Percentiles rank a stretch among this genome's conserved stretches.
These are phyloP conservation scores for Stipa capillata DNA, from an alignment of 176 grass and related monocot genomes.

Conservation along the genomic window DNA sequence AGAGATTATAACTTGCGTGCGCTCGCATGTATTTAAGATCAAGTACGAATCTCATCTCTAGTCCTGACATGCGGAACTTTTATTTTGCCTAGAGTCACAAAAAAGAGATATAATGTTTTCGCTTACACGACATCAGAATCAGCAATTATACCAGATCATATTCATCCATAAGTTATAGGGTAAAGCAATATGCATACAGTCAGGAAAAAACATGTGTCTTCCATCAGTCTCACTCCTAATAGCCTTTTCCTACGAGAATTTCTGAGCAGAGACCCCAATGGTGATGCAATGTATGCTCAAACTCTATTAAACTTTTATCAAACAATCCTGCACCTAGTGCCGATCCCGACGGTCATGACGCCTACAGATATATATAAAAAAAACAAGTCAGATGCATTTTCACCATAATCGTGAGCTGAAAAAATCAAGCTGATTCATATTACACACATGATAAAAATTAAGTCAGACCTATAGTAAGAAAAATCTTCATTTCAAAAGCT, in stretches of 20 bases:
- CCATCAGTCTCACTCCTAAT: not conserved
- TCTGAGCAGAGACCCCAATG: not conserved
- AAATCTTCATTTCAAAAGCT: not conserved
- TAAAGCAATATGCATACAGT: not conserved
- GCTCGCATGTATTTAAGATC: not conserved
- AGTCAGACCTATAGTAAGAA: not conserved
- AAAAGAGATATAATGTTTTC: not conserved
- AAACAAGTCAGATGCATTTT: not conserved
- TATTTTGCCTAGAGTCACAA: not conserved
- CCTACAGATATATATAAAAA: conserved; percentile 25
- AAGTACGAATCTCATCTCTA: no score
- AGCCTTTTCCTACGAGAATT: not conserved
- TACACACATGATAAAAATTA: no score
- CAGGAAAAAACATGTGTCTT: not conserved
- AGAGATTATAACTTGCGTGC: no score
- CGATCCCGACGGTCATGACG: conserved; percentile 12
- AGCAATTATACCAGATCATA: not conserved
- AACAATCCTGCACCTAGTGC: conserved; percentile 4
- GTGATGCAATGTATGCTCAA: not conserved
- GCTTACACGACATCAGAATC: not conserved
- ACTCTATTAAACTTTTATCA: not conserved
- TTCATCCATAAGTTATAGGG: not conserved
- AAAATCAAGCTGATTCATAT: no score
- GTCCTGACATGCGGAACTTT: not conserved
- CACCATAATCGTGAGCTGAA: conserved; percentile 2